Evolutionary conservation across 495 filamentous ascomycete species (phyloP), one percentile per base, ranked within the genome.

Genomic region (Annulohypoxylon stygium): DNA sequence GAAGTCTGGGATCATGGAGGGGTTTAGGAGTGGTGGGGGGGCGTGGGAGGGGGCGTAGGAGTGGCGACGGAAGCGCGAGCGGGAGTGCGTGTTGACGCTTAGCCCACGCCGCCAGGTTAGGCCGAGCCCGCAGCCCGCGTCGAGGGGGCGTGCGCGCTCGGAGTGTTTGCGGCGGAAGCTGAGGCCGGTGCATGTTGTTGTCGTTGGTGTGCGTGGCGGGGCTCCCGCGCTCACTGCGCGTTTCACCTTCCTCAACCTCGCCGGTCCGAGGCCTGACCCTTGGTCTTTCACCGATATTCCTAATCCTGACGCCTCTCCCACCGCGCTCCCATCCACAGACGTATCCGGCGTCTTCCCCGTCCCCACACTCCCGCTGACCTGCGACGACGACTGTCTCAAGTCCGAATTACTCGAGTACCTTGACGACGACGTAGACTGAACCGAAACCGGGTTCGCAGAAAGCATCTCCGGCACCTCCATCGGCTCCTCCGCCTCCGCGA

Each of bases 291-390:
- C 20, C 16, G 47, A 18, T 6, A 33, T 7, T 12, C 8, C 36
- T 6, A 39, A 0, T 23, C 20, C 20, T 23, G n/a, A 9, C 10
- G 62, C 5, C n/a, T 61, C 18, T n/a, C 20, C 33, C 11, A 8
- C 11, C 0, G 62, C 58, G 59, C 47, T 73, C n/a, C 34, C 47
- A 5, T n/a, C 62, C 7, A 78, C 83, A 79, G 70, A 86, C 83
- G 84, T 89, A 81, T 78, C 86, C 76, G 70, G 84, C 78, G 66
- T 86, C 82, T 51, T 87, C 78, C 57, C 83, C 1, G 34, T 87
- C 79, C 57, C 83, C 1, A 18, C 58, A 79, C 77, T 81, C 57
- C 65, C 55, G 25, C 30, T 30, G 2, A 30, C 30, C 74, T 45
- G 51, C 71, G 53, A 30, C 20, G 11, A 71, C 1, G 78, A 78